Evolutionary conservation across 768 basidiomycete species (phyloP), one percentile per base, ranked within the genome.

Genomic region (Russula earlei): DNA sequence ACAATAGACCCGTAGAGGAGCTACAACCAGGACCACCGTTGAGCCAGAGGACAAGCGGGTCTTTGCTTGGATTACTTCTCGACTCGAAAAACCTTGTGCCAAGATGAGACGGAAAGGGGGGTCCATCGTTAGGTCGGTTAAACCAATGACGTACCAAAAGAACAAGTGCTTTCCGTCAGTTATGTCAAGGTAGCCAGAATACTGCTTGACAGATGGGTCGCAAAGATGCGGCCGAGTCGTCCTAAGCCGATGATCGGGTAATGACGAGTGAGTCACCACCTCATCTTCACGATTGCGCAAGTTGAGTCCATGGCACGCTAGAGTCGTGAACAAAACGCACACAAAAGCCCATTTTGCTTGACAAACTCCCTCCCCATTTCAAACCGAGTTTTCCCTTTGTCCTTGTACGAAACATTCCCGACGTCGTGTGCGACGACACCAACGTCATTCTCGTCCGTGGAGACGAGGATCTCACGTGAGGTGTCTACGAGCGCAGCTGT

Each of bases 1-100:
- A 62, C 19, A 62, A 50, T 22, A 62, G 43, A 20, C 59, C 55
- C 9, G 59, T 61, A 9, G 65, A 63, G 3, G 69, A 70, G 20
- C 68, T 69, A 59, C 71, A 71, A 1, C 72, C 71, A 2, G 73
- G 73, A 19, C 85, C 85, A 33, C 89, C 89, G 61, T 90, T 91
- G n/a, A 91, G 74, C 94, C 94, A 96, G 45, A 96, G 74, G 9
- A 94, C 76, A 2, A 97, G 77, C 4, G 93, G 94, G 6, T 87
- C 91, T 50, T 81, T 74, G 49, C 77, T 70, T 0, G 95, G 93
- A 17, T 80, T 75, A 52, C 71, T 73, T 34, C 93, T 77, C 1
- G 87, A 81, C 71, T 96, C 94, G 63, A 97, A 92, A 78, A 91
- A 92, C 87, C 87, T 89, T 56, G 38, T 5, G 24, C 12, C n/a